Evolutionary conservation across 208 protist species (phyloP).

Genomic region (Leptomonas pyrrhocoris): DNA sequence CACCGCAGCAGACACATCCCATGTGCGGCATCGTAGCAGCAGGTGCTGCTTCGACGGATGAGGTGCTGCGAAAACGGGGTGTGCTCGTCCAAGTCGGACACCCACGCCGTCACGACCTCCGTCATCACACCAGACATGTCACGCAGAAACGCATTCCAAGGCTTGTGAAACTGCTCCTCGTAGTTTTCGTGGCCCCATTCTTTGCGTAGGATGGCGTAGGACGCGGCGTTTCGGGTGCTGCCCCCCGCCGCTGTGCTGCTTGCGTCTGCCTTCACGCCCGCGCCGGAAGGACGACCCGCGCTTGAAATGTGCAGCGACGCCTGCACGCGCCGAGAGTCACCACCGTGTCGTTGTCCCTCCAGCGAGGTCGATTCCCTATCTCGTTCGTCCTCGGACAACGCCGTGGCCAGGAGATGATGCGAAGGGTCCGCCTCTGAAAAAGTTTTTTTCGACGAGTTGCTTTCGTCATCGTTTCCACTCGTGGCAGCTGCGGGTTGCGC

Average conservation of each 20-base stretch:
- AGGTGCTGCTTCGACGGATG: conserved; percentile 38
- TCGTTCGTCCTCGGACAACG: neutral
- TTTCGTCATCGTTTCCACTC: neutral
- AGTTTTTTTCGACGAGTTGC: neutral
- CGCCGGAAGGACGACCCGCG: neutral
- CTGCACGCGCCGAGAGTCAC: neutral
- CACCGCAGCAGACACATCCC: conserved; percentile 53
- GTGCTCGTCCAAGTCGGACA: conserved; percentile 39
- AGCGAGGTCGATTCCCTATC: neutral
- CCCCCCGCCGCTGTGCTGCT: neutral
- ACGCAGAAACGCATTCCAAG: conserved; percentile 44
- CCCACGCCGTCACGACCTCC: conserved; percentile 43
- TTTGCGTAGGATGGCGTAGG: conserved; percentile 40
- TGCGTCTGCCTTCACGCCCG: neutral
- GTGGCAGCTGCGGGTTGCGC: neutral
- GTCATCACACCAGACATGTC: conserved; percentile 36
- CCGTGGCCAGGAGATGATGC: neutral
- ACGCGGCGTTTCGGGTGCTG: conserved; percentile 29
- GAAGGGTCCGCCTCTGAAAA: neutral
- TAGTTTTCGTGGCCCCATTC: conserved; percentile 59
- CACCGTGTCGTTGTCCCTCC: neutral
- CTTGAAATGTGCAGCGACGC: neutral
- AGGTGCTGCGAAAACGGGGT: conserved; percentile 27
- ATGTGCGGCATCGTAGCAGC: conserved; percentile 43
- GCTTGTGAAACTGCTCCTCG: conserved; percentile 45